Conservation (phyloP, 2,329 filamentous ascomycete genomes). For the Pseudocercospora fijiensis region DNA sequence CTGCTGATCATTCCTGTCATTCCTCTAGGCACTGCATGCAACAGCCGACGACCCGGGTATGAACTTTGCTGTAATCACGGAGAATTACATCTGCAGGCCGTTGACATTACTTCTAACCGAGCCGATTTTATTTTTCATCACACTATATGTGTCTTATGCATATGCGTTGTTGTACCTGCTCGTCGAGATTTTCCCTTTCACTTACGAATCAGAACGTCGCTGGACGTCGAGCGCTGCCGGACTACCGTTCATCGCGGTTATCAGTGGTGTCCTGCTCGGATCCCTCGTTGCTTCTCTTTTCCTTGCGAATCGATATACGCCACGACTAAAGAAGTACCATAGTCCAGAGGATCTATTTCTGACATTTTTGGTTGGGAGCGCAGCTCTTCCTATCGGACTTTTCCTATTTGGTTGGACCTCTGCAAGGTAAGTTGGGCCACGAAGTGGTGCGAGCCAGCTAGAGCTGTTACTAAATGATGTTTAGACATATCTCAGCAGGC, state of each 20-base stretch:
- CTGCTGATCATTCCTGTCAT: neutral
- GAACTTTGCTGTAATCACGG: slow-evolving; percentile 41
- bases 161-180: slow-evolving; percentile 38
- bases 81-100: slow-evolving; percentile 46
- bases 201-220: slow-evolving; percentile 24
- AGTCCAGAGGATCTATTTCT: slow-evolving; percentile 42
- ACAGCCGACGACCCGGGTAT: slow-evolving; percentile 45
- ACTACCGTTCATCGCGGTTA: slow-evolving; percentile 25
- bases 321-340: slow-evolving; percentile 17
- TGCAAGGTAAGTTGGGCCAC: neutral
- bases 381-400: neutral
- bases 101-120: slow-evolving; percentile 49
- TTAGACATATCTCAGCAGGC: neutral
- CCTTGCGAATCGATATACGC: slow-evolving; percentile 9
- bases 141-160: slow-evolving; percentile 43
- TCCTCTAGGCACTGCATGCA: slow-evolving; percentile 29
- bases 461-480: neutral
- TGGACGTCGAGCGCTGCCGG: slow-evolving; percentile 19
- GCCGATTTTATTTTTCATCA: slow-evolving; percentile 51
- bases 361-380: neutral
- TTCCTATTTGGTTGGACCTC: slow-evolving; percentile 4
- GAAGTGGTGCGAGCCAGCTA: neutral
- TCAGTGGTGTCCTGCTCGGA: slow-evolving; percentile 24
- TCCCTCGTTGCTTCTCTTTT: slow-evolving; percentile 14
- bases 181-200: slow-evolving; percentile 41